Base-by-base conservation (phyloP, 345 rosid genomes). In the Stellera chamaejasme region DNA sequence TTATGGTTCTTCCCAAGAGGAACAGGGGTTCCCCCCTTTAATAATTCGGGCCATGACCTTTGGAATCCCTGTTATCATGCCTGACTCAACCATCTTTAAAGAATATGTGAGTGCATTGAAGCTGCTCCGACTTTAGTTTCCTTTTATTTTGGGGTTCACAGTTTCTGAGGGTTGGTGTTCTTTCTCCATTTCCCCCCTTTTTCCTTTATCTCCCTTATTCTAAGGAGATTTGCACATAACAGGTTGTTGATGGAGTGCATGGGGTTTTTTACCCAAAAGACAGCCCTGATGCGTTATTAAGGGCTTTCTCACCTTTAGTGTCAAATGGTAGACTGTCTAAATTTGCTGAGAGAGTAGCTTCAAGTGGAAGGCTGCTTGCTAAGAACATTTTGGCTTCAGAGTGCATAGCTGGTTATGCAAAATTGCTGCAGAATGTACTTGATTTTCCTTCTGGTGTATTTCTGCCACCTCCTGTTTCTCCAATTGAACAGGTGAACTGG, bases 1-100 rank as follows among this genome's bases (percentile, higher is more conserved):
- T 52, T 90, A 90, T 72, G 92, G 84, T 61, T 85, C 99, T 66
- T 90, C 95, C 56, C 97, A 85, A 70, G 96, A 84, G 73, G 97
- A 90, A 64, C 97, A 90, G 69, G 83, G 77, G 63, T 94, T 94
- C 56, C 92, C 97, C 56, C 75, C 95, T 45, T 56, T 94, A 50
- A 66, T 94, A 64, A 69, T 83, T 63, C 87, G 95, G 66, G 92
- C 97, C 63, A 87, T 94, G 99, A 87, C 87, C 52, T 83, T 85
- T 66, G 87, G 87, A 54, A 74, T 85, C 58, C 96, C 88, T 39
- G 64, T 90, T 66, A 65, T 85, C 52, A 69, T 79, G 41, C 97
- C 97, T 46, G 94, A 94, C 72, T 71, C 78, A 69, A 88, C 92
- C 54, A 59, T 80, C 53, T 67, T 94, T 49, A 90, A 70, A 78